Evolutionary conservation across 805 yeast species (phyloP), one percentile per base, ranked within the genome.

Genomic region (Dipodascus albidus): DNA sequence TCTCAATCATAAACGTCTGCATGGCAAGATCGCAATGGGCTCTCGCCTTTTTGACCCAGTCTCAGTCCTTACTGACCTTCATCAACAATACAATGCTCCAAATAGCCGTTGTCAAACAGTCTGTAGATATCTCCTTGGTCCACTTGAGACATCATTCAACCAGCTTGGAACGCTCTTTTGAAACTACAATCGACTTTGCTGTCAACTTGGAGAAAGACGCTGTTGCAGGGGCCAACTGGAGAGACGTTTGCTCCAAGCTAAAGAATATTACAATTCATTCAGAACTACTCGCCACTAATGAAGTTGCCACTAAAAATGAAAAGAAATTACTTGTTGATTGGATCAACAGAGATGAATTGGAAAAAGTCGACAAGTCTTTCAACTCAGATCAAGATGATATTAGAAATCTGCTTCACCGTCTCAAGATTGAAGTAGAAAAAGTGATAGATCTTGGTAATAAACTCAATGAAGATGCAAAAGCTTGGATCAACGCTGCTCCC

Each of bases 41-140:
- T 1, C 23, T 41, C 21, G 33, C 49, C 15, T 38, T 51, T 23
- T 27, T 49, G 19, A 47, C 33, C n/a, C 24, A 47, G 31, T 17
- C 42, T 8, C 54, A 38, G 50, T 49, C 11, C 35, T 27, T 35
- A 14, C 24, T 47, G 21, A 4, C 44, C 41, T 22, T 14, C 19
- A 41, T 35, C 17, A 21, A 24, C 22, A 23, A 35, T 9, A 23
- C 38, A 14, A 24, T 23, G 15, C 23, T 47, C 20, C 52, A 59
- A 48, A 55, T 58, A 21, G 50, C 48, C 15, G 60, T 60, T 20
- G 59, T 64, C 27, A 53, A 56, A 33, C 55, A 53, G n/a, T 62
- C 64, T 19, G 56, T 58, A 1, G 57, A 56, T 11, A 61, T 63
- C 15, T 66, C 66, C 6, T 48, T 63, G 49, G 52, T 58, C 9